Percentiles rank a stretch among this genome's conserved stretches.
Evolutionary conservation across 2,329 filamentous ascomycete genomes (phyloP).

Genomic region (Emericellopsis atlantica): DNA sequence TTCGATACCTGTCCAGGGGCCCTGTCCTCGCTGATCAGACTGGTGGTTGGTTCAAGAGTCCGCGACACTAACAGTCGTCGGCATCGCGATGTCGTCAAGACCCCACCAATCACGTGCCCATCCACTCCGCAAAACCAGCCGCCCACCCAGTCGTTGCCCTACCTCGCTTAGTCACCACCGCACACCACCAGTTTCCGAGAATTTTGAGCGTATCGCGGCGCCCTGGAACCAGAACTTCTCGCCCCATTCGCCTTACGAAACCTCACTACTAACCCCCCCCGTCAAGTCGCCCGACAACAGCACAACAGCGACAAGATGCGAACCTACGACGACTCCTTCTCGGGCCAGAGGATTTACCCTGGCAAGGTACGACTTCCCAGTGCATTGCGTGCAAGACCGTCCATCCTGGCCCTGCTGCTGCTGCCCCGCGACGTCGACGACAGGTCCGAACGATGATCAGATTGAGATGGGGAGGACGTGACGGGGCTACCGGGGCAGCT

Average conservation of each 20-base stretch:
- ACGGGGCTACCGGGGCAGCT: background rate
- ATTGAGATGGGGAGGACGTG: background rate
- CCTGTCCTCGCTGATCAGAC: no score
- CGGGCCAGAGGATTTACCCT: slow-evolving; percentile 55
- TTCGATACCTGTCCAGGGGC: no score
- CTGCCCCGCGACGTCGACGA: background rate
- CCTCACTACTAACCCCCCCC: slow-evolving; percentile 11
- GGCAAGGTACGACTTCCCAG: slow-evolving; percentile 41
- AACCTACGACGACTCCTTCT: slow-evolving; percentile 56
- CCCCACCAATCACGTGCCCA: slow-evolving; percentile 14
- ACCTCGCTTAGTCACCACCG: slow-evolving; percentile 26
- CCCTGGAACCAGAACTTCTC: slow-evolving; percentile 16
- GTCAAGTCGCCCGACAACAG: slow-evolving; percentile 25
- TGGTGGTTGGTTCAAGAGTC: background rate
- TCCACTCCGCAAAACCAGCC: slow-evolving; percentile 4
- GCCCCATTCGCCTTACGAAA: slow-evolving; percentile 20
- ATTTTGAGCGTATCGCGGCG: slow-evolving; percentile 23
- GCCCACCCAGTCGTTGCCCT: slow-evolving; percentile 18
- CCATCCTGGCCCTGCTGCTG: background rate
- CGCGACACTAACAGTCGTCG: background rate
- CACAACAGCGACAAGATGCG: slow-evolving; percentile 41
- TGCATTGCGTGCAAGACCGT: background rate
- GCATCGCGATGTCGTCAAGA: background rate
- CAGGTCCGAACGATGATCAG: background rate
- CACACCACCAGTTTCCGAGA: slow-evolving; percentile 23